Percentiles rank a stretch among this genome's conserved stretches.
Evolutionary conservation across 805 yeast species (phyloP).

Genomic region (Candida chauliodis): DNA sequence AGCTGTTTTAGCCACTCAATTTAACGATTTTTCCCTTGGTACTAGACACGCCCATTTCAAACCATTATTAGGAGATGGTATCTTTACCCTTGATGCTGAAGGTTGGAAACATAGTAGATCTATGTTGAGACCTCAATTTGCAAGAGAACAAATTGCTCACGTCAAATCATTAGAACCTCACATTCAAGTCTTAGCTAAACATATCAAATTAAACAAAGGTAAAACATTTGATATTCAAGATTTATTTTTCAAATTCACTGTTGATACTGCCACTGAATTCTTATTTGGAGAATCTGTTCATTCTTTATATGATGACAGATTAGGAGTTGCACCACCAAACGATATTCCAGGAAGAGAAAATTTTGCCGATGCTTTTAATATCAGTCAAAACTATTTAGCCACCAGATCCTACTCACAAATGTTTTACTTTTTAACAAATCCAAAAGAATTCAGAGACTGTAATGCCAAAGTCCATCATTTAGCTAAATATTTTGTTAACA

Average conservation of each 20-base stretch:
- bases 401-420: conserved; percentile 31
- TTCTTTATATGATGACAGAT: conserved; percentile 23
- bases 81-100: conserved; percentile 34
- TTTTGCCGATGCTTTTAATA: conserved; percentile 34
- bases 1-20: conserved; percentile 36
- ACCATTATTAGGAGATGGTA: conserved; percentile 36
- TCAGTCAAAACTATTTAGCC: conserved; percentile 30
- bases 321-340: conserved; percentile 25
- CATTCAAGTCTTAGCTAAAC: conserved; percentile 23
- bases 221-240: conserved; percentile 29
- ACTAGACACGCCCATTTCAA: conserved; percentile 27
- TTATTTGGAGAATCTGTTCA: conserved; percentile 37
- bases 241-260: conserved; percentile 31
- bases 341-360: conserved; percentile 26
- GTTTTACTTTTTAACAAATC: conserved; percentile 23
- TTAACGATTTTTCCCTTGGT: conserved; percentile 33
- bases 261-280: conserved; percentile 41
- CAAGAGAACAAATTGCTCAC: conserved; percentile 36
- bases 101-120: conserved; percentile 40
- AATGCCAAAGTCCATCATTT: conserved; percentile 29
- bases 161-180: conserved; percentile 32
- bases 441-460: conserved; percentile 25
- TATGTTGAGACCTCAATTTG: conserved; percentile 36
- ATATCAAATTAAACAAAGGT: conserved; percentile 20
- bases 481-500: conserved; percentile 27